Evolutionary conservation across 805 yeast genomes (phyloP).

Genomic region (Sungouiozyma ichnusensis): DNA sequence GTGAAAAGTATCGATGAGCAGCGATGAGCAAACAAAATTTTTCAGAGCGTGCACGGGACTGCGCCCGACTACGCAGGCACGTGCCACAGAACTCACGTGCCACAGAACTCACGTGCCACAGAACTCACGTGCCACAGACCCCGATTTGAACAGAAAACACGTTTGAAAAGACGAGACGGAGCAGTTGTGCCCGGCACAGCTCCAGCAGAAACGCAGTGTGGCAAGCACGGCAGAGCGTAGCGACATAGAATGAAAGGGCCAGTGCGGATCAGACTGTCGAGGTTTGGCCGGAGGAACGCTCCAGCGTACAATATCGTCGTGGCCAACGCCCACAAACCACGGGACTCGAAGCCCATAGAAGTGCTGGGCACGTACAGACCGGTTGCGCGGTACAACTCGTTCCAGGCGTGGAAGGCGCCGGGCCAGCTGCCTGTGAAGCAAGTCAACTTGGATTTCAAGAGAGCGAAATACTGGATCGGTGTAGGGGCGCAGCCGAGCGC

Average conservation of each 20-base stretch:
- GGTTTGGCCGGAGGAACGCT: constrained; percentile 81
- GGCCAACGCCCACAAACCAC: constrained; percentile 60
- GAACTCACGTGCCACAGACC: too few species aligned
- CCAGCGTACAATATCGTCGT: constrained; percentile 93
- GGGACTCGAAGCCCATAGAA: constrained; percentile 83
- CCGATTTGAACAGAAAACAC: too few species aligned
- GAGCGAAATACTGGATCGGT: constrained; percentile 93
- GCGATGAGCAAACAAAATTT: background rate
- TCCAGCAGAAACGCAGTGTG: background rate
- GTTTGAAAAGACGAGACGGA: too few species aligned
- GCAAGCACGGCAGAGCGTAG: too few species aligned
- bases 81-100: too few species aligned
- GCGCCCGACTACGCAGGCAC: too few species aligned
- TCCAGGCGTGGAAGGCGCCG: constrained; percentile 38
- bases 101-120: too few species aligned
- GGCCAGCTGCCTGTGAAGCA: constrained; percentile 64
- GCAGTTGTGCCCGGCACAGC: too few species aligned
- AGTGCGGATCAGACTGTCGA: constrained; percentile 79
- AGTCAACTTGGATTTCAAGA: constrained; percentile 70
- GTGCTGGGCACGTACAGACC: constrained; percentile 94
- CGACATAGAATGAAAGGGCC: constrained; percentile 50
- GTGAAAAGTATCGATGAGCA: background rate
- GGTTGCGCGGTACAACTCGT: constrained; percentile 52
- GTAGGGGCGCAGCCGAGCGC: constrained; percentile 94
- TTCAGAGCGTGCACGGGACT: too few species aligned